Percentiles rank a stretch among this genome's conserved stretches.
Evolutionary conservation across 2,329 filamentous ascomycete species (phyloP).

Genomic region (Coniochaeta ligniaria): DNA sequence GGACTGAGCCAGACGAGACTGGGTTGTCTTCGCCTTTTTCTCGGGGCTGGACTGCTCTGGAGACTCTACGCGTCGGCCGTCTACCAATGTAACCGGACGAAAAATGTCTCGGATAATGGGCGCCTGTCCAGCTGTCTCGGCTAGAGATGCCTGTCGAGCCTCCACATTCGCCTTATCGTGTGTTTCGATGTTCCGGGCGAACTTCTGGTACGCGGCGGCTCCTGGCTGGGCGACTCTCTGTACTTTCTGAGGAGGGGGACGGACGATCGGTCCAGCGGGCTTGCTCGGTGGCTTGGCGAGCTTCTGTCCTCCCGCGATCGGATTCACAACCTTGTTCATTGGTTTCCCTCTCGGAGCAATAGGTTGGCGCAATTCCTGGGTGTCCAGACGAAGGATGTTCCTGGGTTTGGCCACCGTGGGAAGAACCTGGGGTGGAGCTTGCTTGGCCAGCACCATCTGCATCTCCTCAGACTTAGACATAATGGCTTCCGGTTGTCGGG

Average conservation of each 20-base stretch:
- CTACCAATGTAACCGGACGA: background rate
- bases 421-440: background rate
- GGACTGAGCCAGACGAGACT: background rate
- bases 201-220: background rate
- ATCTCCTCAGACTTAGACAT: background rate
- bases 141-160: background rate
- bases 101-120: background rate
- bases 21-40: background rate
- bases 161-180: conserved; percentile 2
- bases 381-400: background rate
- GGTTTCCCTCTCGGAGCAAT: background rate
- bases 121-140: background rate
- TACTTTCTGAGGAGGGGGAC: background rate
- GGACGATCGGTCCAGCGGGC: background rate
- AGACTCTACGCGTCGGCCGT: background rate
- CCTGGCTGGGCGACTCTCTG: background rate
- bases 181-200: background rate
- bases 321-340: background rate
- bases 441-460: background rate
- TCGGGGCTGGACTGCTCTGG: background rate
- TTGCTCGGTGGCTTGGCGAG: conserved; percentile 8
- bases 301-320: conserved; percentile 12
- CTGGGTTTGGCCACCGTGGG: background rate
- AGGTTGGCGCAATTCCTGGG: background rate
- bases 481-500: background rate